Evolutionary conservation across 2,329 filamentous ascomycete species (phyloP).

Genomic region (Cadophora sp.): DNA sequence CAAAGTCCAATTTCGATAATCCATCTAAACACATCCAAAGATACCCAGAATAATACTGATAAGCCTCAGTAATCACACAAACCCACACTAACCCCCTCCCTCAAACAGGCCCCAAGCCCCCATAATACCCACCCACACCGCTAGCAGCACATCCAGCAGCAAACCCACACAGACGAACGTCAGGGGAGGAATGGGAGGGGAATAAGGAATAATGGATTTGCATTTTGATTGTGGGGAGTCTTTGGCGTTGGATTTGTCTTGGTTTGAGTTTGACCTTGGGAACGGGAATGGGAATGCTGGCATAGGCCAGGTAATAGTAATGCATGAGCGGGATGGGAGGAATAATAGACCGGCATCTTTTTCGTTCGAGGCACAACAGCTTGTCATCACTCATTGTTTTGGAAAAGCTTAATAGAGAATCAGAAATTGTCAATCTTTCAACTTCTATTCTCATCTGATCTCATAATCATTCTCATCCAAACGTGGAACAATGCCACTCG

Average conservation of each 20-base stretch:
- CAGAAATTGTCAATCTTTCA: neutral
- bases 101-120: constrained; percentile 15
- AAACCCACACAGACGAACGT: neutral
- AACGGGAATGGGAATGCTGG: no score
- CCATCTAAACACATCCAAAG: neutral
- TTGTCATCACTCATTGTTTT: neutral
- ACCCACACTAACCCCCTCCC: no score
- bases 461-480: no score
- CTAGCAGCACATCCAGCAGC: neutral
- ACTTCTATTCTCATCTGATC: constrained; percentile 5
- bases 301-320: neutral
- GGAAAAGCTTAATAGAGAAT: neutral
- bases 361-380: neutral
- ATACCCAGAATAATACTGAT: no score
- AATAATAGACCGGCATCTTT: neutral
- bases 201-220: neutral
- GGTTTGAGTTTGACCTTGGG: neutral
- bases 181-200: neutral
- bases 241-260: neutral
- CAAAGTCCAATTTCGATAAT: neutral
- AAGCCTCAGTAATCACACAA: no score
- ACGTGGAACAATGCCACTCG: neutral
- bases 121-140: neutral
- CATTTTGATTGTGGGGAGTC: neutral
- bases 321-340: neutral